Evolutionary conservation across 2,329 filamentous ascomycete genomes (phyloP), one percentile per base, ranked within the genome.

Genomic region (Calonectria hongkongensis): DNA sequence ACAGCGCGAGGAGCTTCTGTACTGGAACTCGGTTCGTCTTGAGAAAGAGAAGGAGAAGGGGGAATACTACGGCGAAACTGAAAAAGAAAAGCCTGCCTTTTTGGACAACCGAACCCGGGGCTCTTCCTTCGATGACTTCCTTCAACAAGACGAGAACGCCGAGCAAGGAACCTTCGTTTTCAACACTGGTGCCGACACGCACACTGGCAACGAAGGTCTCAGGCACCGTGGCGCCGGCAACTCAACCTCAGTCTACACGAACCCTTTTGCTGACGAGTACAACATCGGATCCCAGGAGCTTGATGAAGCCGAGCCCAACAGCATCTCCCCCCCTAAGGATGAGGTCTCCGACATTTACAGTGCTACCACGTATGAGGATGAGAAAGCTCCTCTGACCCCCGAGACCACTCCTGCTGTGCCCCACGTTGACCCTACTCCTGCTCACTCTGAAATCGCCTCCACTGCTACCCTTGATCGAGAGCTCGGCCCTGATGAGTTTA

Each of bases 1-100:
- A 71, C 91, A 93, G 80, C 87, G 91, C 45, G 91, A 93, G 78
- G 91, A 93, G 82, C 80, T 93, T 72, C 85, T 92, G 82, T 92
- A 92, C 77, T 93, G 91, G 91, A 93, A 93, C 78, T 86, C 88
- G 3, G 75, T 91, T 39, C 88, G 85, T 65, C 80, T 91, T 64
- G 85, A 88, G 79, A 88, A 89, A 80, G 80, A 86, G 78, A 84
- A 86, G 68, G 79, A 75, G 73, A 75, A 83, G 30, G 74, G 71
- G 70, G 77, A 77, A 60, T 73, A 74, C 18, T 75, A 73, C 41
- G 69, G 76, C 47, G 70, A 70, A 21, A 73, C 71, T 16, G 75
- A 66, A 72, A 69, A 76, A 47, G 69, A 39, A 18, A 54, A 12
- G 8, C 48, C 70, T 7, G 43, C 51, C 25, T 30, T 9, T 7